Evolutionary conservation across 768 basidiomycete species (phyloP).

Genomic region (Tulasnella sp.): DNA sequence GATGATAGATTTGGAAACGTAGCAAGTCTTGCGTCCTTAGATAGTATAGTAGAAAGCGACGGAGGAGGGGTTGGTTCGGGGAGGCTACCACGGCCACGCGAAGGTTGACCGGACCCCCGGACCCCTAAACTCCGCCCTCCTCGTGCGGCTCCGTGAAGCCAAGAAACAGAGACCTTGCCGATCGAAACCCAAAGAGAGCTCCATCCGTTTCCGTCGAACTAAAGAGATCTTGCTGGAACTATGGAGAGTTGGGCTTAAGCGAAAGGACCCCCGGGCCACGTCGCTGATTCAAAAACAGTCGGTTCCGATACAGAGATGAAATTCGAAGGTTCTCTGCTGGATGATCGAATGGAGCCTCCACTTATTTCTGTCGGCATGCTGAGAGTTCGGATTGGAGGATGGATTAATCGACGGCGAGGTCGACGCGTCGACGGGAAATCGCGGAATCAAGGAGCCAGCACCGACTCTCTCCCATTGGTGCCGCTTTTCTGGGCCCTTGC

Average conservation of each 20-base stretch:
- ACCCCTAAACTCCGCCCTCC: neutral
- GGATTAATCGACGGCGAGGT: neutral
- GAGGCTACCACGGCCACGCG: neutral
- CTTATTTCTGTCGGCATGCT: neutral
- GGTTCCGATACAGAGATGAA: neutral
- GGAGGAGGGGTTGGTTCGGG: neutral
- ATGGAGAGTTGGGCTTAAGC: neutral
- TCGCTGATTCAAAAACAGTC: neutral
- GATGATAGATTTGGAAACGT: neutral
- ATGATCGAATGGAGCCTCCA: neutral
- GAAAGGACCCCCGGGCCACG: neutral
- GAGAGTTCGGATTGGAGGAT: neutral
- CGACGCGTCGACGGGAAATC: neutral
- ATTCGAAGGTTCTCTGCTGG: neutral
- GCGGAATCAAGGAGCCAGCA: neutral
- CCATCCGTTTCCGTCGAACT: neutral
- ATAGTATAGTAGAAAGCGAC: neutral
- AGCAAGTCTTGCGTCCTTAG: neutral
- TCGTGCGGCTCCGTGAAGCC: neutral
- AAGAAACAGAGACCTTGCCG: neutral
- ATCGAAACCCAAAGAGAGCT: neutral
- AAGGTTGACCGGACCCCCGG: neutral
- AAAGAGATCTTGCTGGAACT: neutral
- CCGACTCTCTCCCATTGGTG: neutral
- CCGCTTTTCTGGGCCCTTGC: neutral